Base-by-base conservation (phyloP, 768 basidiomycete genomes). In the Lentinula lateritia region DNA sequence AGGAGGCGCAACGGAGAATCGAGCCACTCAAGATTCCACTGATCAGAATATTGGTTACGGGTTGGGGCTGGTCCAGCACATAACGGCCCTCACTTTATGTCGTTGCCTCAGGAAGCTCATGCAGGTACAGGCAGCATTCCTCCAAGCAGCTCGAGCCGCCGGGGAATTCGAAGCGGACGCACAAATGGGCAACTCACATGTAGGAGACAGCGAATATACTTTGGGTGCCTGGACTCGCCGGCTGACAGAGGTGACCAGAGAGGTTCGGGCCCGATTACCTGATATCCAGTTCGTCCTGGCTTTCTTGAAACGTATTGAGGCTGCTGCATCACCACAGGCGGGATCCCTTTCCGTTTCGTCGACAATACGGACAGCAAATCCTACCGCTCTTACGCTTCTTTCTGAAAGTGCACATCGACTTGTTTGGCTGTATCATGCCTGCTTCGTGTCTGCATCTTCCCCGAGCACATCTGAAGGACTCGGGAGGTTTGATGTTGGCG, bases 241-340 rank as follows among this genome's bases (percentile, higher is more conserved):
- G 39, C 73, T 80, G 50, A 72, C 74, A 38, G 92, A 95, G 64
- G 68, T 94, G n/a, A 88, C 91, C 69, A 78, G 81, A 66, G 92
- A 95, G 72, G 80, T 85, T 36, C 80, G 91, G 34, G 81, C 80
- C 61, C 80, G 93, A 5, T 81, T 95, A 1, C 95, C 96, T 0
- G 95, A 95, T 54, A 88, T 95, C 62, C 85, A 89, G 66, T 92
- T 95, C 55, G 75, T 97, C 59, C 81, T 97, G 9, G 91, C 86
- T 0, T 90, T 95, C 68, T 87, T 89, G 6, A 89, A 93, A 65
- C 86, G 68, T 10, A 48, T 36, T 12, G 56, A 57, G 34, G 63
- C 15, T 12, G 56, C 46, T 34, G 46, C 58, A 12, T 28, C 43
- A 3, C 42, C 56, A n/a, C 42, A 34, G 32, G 9, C 18, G n/a